phyloP scores from a whole-genome alignment of 1,284 basidiomycete species.

The Pholiota adiposa region DNA sequence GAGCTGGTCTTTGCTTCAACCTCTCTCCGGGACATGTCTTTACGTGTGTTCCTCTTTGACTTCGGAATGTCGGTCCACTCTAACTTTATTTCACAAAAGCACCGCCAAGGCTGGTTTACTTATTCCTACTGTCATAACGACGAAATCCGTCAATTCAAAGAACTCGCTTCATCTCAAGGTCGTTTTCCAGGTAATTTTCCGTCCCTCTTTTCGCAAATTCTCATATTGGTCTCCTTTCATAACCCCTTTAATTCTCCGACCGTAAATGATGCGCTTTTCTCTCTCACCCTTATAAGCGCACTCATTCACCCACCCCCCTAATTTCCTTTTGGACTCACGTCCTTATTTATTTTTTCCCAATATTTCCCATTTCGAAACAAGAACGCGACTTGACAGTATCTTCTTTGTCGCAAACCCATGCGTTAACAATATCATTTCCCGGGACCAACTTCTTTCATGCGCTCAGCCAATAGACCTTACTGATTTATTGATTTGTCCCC shows the following conservation, averaged over 20 bases:
- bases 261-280: constrained; percentile 22
- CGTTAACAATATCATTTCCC: constrained; percentile 17
- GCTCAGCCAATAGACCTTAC: constrained; percentile 10
- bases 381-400: constrained; percentile 15
- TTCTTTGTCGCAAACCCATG: constrained; percentile 20
- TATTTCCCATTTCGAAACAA: constrained; percentile 26
- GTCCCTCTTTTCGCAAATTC: constrained; percentile 26
- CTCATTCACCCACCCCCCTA: constrained; percentile 21
- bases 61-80: constrained; percentile 22
- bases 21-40: constrained; percentile 75
- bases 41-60: constrained; percentile 61
- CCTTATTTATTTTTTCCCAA: constrained; percentile 16
- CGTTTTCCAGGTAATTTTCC: constrained; percentile 61
- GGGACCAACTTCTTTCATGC: constrained; percentile 13
- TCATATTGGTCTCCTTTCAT: constrained; percentile 15
- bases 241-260: constrained; percentile 26
- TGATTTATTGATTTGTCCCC: constrained; percentile 19
- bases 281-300: constrained; percentile 26
- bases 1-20: constrained; percentile 80
- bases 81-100: constrained; percentile 47
- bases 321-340: constrained; percentile 27
- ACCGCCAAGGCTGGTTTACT: constrained; percentile 92
- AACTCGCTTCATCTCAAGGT: constrained; percentile 58
- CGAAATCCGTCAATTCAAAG: constrained; percentile 89
- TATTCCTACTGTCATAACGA: constrained; percentile 94